Percentiles rank a stretch among this genome's conserved stretches.
phyloP scores from a whole-genome alignment of 2,329 filamentous ascomycete genomes.

The Juglanconis oblonga region DNA sequence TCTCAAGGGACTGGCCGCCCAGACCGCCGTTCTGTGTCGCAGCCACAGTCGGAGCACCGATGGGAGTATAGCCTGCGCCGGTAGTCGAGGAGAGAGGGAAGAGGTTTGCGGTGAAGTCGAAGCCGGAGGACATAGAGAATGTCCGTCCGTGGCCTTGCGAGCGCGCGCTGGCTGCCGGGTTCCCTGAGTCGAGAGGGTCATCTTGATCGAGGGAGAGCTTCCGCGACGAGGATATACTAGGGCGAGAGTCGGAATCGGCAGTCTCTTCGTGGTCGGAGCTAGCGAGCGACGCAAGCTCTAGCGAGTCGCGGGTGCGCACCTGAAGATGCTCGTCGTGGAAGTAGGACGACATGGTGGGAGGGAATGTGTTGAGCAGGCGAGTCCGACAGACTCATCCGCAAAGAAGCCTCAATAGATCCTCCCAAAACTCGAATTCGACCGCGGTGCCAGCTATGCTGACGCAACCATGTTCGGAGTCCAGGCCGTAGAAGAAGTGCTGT shows the following conservation, averaged over 20 bases:
- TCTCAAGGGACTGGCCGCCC: constrained; percentile 81
- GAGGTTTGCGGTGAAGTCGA: constrained; percentile 90
- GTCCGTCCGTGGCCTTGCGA: constrained; percentile 54
- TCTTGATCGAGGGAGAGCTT: constrained; percentile 85
- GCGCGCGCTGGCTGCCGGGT: constrained; percentile 46
- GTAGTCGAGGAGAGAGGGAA: constrained; percentile 87
- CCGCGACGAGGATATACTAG: constrained; percentile 89
- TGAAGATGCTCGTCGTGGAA: constrained; percentile 43
- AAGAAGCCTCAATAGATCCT: background rate
- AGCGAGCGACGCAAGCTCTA: constrained; percentile 93
- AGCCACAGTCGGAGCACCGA: constrained; percentile 70
- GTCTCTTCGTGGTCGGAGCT: constrained; percentile 69
- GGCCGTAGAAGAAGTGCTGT: background rate
- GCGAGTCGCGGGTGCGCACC: constrained; percentile 72
- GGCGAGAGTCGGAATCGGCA: constrained; percentile 68
- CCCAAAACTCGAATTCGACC: constrained; percentile 7
- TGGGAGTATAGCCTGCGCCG: constrained; percentile 71
- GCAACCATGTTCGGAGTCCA: constrained; percentile 13
- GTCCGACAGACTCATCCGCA: constrained; percentile 6
- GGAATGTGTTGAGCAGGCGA: constrained; percentile 2
- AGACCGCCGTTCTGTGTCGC: constrained; percentile 53
- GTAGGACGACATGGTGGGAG: constrained; percentile 31
- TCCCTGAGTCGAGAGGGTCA: constrained; percentile 68
- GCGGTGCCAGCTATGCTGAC: background rate
- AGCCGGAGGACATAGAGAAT: constrained; percentile 88